Percentiles rank a stretch among this genome's conserved stretches.
These are phyloP conservation scores for Leccinum fibrillosum DNA, from an alignment of 768 basidiomycete species.

Conservation along the genomic window DNA sequence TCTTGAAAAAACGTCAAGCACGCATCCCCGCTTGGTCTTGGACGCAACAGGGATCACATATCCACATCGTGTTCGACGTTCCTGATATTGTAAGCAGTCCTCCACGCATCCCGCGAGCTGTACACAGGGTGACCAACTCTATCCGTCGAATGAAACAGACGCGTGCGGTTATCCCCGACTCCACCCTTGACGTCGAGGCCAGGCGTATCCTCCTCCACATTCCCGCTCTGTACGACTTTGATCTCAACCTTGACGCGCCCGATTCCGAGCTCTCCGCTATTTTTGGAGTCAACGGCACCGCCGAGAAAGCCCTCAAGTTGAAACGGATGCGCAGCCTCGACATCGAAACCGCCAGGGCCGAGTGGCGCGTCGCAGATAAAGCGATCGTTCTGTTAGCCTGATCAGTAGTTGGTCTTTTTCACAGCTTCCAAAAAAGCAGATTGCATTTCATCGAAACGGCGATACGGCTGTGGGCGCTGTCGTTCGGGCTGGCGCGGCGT, in stretches of 20 bases:
- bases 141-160: slow-evolving; percentile 30
- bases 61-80: slow-evolving; percentile 51
- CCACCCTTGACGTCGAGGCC: slow-evolving; percentile 65
- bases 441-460: slow-evolving; percentile 3
- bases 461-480: not conserved
- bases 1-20: slow-evolving; percentile 35
- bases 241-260: slow-evolving; percentile 53
- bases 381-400: slow-evolving; percentile 45
- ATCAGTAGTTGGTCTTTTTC: slow-evolving; percentile 5
- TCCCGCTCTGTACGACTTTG: slow-evolving; percentile 47
- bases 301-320: slow-evolving; percentile 39
- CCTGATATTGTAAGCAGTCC: slow-evolving; percentile 52
- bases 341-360: slow-evolving; percentile 59
- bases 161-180: slow-evolving; percentile 38
- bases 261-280: slow-evolving; percentile 50
- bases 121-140: slow-evolving; percentile 7
- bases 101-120: slow-evolving; percentile 2
- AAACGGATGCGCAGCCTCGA: slow-evolving; percentile 59
- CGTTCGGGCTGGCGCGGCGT: not conserved
- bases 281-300: slow-evolving; percentile 16
- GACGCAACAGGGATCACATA: slow-evolving; percentile 37
- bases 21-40: slow-evolving; percentile 52
- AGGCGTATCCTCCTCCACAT: slow-evolving; percentile 52
- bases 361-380: slow-evolving; percentile 62
- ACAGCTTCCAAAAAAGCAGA: slow-evolving; percentile 1